phyloP scores from a whole-genome alignment of 202 grass and related monocot species.

The Carex sylvatica region DNA sequence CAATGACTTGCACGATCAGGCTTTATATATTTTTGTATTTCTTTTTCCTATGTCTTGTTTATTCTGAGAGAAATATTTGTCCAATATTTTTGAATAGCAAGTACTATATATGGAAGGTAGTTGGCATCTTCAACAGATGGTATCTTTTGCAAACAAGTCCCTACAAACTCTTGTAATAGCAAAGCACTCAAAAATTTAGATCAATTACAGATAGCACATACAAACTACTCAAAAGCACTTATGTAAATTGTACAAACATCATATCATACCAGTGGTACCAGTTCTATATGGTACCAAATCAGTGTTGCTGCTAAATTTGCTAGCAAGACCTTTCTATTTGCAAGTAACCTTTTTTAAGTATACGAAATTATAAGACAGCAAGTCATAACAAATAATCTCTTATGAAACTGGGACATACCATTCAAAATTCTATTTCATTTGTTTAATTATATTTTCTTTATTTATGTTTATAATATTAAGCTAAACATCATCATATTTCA shows the following conservation, averaged over 20 bases:
- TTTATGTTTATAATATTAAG: background rate
- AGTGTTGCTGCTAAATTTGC: background rate
- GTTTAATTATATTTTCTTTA: background rate
- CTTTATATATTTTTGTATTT: too few relatives aligned
- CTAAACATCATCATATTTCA: background rate
- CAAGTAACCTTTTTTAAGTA: too few relatives aligned
- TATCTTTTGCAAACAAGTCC: background rate
- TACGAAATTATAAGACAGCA: background rate
- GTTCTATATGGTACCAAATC: background rate
- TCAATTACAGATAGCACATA: background rate
- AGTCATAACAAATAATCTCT: background rate
- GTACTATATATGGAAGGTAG: background rate
- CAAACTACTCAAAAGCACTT: background rate
- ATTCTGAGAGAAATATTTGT: too few relatives aligned
- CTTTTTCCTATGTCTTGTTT: too few relatives aligned
- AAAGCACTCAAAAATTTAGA: background rate
- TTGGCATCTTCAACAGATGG: background rate
- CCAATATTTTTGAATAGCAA: background rate
- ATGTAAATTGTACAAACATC: background rate
- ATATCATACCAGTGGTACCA: background rate
- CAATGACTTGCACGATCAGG: too few relatives aligned
- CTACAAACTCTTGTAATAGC: background rate
- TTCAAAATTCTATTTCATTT: background rate
- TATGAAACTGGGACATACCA: background rate
- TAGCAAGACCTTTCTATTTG: background rate